Evolutionary conservation across 164 flowering plant species (phyloP).

Genomic region (Hamamelis virginiana): DNA sequence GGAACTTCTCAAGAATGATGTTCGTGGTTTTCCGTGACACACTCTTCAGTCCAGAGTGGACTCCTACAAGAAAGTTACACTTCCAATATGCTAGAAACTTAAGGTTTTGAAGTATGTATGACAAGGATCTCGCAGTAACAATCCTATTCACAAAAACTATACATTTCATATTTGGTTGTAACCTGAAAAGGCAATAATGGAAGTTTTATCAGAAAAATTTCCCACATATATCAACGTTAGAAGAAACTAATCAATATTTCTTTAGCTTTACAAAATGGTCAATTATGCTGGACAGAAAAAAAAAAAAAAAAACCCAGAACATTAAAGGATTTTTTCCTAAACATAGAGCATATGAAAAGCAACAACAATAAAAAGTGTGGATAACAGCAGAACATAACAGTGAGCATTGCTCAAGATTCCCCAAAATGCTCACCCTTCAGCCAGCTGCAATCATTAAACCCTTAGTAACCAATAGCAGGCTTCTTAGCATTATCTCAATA

Average conservation of each 20-base stretch:
- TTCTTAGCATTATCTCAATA: too few relatives aligned
- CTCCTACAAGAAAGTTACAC: conserved; percentile 81
- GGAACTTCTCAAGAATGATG: conserved; percentile 67
- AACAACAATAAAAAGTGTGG: not conserved
- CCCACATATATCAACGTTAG: not conserved
- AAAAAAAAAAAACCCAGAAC: too few relatives aligned
- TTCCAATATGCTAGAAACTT: conserved; percentile 63
- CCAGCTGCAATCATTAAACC: too few relatives aligned
- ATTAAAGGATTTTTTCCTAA: too few relatives aligned
- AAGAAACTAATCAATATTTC: too few relatives aligned
- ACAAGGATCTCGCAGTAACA: conserved; percentile 74
- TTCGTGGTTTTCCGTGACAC: conserved; percentile 75
- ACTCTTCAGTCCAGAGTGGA: conserved; percentile 62
- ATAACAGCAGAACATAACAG: not conserved
- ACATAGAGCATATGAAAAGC: too few relatives aligned
- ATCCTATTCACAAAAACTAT: conserved; percentile 92
- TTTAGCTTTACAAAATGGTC: too few relatives aligned
- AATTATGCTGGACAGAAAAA: too few relatives aligned
- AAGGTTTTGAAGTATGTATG: conserved; percentile 57
- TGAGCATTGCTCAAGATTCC: not conserved
- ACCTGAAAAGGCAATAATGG: conserved; percentile 49
- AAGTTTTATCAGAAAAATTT: not conserved
- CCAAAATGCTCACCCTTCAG: not conserved
- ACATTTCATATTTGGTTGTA: conserved; percentile 73
- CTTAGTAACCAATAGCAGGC: too few relatives aligned